Percentiles rank a stretch among this genome's conserved stretches.
Conservation (phyloP, 2,329 filamentous ascomycete species). For the Cadophora luteo-olivacea region DNA sequence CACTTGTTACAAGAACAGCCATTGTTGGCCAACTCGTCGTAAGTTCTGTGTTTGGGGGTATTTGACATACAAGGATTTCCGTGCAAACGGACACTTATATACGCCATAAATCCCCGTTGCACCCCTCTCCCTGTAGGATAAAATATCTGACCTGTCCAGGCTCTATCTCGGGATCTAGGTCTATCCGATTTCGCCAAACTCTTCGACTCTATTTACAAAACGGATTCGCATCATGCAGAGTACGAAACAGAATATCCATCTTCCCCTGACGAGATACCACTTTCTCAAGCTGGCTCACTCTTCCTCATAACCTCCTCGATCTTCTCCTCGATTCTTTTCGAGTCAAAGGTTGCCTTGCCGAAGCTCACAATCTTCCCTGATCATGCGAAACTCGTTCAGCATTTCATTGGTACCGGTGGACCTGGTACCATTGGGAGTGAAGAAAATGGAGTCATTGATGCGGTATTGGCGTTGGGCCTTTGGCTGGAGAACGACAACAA, state of each 20-base stretch:
- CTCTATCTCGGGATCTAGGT: slow-evolving; percentile 63
- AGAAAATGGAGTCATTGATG: slow-evolving; percentile 63
- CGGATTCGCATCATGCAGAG: slow-evolving; percentile 48
- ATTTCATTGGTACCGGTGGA: slow-evolving; percentile 59
- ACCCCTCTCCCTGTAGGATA: not conserved
- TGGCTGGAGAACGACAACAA: slow-evolving; percentile 61
- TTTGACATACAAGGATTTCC: not conserved
- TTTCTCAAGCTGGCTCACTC: slow-evolving; percentile 64
- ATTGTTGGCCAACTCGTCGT: slow-evolving; percentile 76
- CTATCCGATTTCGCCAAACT: slow-evolving; percentile 53
- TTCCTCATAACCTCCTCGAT: slow-evolving; percentile 67
- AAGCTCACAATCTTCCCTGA: slow-evolving; percentile 65
- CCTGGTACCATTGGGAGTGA: slow-evolving; percentile 52
- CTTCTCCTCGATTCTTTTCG: slow-evolving; percentile 67
- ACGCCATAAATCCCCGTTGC: slow-evolving; percentile 1
- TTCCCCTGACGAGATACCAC: slow-evolving; percentile 57
- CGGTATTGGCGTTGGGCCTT: slow-evolving; percentile 64
- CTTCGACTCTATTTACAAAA: slow-evolving; percentile 53
- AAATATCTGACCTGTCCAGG: slow-evolving; percentile 36
- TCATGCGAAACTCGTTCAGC: slow-evolving; percentile 59
- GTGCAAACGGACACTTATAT: not conserved
- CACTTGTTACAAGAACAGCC: slow-evolving; percentile 65
- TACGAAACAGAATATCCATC: slow-evolving; percentile 51
- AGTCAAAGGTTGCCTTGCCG: slow-evolving; percentile 59
- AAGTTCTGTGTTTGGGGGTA: slow-evolving; percentile 43